Base-by-base conservation (phyloP, 2,329 filamentous ascomycete species). In the Colletotrichum euphorbiae region DNA sequence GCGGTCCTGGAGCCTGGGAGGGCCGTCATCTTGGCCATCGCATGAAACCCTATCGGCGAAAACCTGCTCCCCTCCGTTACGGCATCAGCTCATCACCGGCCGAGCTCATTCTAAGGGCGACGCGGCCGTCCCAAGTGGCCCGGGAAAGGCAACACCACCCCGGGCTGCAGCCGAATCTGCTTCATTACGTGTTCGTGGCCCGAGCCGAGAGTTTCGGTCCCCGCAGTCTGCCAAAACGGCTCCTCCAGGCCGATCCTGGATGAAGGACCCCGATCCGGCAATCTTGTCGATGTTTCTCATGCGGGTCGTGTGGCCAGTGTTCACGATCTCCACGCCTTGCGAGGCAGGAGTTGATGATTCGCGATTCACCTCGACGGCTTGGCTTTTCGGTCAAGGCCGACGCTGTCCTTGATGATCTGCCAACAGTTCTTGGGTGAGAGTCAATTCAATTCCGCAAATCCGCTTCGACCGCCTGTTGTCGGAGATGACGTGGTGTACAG, bases 131-230 rank as follows among this genome's bases (percentile, higher is more conserved):
- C 57, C 33, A 60, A 60, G 36, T 31, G 6, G 9, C 21, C 24
- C 45, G 45, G 45, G 8, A n/a, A 48, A 19, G 17, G 38, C 17
- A 33, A 54, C 60, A 65, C 4, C n/a, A n/a, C 8, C 31, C 61
- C 61, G 65, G 52, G 6, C 31, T 24, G 24, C 9, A 7, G 33
- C 36, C 48, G 28, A 40, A 21, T 9, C 52, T n/a, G 31, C 17
- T 38, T 46, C 12, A 17, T 12, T 24, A 17, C 24, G 33, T 21
- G 51, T 52, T 45, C 60, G 19, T 67, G 60, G 54, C 48, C 42
- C 65, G 65, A 52, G 38, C 65, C 65, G 60, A 50, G 46, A 51
- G 36, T 63, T 56, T 62, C 40, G 48, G 31, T 6, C 5, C n/a
- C 17, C 24, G 15, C 42, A 21, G 65, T 12, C 21, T 46, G 24